phyloP scores from a whole-genome alignment of 495 filamentous ascomycete species.

The Aspergillus ellipticus region DNA sequence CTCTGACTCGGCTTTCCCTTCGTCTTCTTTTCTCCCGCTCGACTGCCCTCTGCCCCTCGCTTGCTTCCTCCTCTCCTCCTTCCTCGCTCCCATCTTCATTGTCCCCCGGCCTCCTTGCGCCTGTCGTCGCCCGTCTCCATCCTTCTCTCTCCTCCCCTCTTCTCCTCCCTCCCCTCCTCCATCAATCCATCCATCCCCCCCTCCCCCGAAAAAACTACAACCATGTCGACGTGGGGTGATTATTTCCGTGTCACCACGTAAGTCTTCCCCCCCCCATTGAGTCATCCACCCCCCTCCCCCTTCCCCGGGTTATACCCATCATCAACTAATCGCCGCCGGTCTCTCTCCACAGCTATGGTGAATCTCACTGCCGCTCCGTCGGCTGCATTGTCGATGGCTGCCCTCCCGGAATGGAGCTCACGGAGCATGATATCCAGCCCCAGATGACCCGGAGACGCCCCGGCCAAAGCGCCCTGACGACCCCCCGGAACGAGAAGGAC shows the following conservation, averaged over 20 bases:
- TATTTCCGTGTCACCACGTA: constrained; percentile 84
- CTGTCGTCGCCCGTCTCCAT: not conserved
- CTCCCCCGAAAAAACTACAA: not conserved
- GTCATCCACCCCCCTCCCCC: too few relatives aligned
- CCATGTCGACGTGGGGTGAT: constrained; percentile 85
- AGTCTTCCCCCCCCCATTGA: constrained; percentile 25
- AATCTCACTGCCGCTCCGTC: constrained; percentile 88
- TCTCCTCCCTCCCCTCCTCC: not conserved
- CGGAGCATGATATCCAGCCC: constrained; percentile 87
- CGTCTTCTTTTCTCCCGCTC: not conserved
- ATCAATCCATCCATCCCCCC: not conserved
- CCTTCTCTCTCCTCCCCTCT: not conserved
- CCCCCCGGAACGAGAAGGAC: constrained; percentile 91
- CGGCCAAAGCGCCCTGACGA: constrained; percentile 86
- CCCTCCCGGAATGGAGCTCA: constrained; percentile 85
- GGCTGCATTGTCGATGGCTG: constrained; percentile 85
- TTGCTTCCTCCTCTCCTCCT: not conserved
- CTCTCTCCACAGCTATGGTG: constrained; percentile 63
- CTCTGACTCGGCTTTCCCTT: not conserved
- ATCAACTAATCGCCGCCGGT: too few relatives aligned
- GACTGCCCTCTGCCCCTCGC: not conserved
- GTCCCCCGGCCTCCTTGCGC: too few relatives aligned
- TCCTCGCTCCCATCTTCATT: not conserved
- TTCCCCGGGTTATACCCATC: too few relatives aligned
- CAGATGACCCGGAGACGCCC: constrained; percentile 90